A percentile compares a stretch with the other conserved stretches of the same genome.
Conservation (phyloP, 139 green algal genomes). For the Zygnema cylindricum region DNA sequence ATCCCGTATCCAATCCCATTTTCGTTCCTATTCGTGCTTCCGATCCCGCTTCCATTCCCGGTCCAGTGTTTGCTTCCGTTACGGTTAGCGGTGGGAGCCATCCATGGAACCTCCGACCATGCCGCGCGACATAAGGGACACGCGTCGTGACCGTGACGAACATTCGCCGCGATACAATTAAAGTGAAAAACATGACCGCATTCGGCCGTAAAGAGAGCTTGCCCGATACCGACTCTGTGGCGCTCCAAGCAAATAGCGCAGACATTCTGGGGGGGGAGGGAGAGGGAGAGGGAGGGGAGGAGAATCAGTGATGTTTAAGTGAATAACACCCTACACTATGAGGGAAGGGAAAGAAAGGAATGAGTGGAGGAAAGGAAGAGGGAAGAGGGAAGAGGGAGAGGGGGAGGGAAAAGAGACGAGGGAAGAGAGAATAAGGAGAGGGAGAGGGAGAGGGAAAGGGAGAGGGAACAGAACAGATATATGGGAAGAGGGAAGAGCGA, state of each 20-base stretch:
- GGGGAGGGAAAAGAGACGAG: background rate
- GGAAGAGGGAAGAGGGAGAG: background rate
- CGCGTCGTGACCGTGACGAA: constrained; percentile 40
- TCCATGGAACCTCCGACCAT: constrained; percentile 45
- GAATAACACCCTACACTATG: background rate
- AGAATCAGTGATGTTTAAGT: too few species aligned
- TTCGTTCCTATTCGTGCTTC: too few species aligned
- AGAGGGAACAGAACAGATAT: too few species aligned
- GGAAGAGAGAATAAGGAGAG: background rate
- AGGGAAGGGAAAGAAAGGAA: background rate
- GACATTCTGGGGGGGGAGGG: constrained; percentile 6
- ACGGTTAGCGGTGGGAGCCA: constrained; percentile 4
- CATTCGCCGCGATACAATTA: constrained; percentile 51
- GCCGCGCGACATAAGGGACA: constrained; percentile 46
- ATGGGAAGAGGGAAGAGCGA: background rate
- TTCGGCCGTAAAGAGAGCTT: constrained; percentile 46
- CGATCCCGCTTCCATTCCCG: too few species aligned
- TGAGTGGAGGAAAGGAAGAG: background rate
- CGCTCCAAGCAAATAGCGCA: constrained; percentile 50
- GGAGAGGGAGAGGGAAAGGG: background rate
- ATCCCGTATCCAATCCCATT: background rate
- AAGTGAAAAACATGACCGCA: constrained; percentile 59
- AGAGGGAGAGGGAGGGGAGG: too few species aligned
- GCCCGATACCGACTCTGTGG: constrained; percentile 10
- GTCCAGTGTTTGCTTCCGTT: background rate